Base-by-base conservation (phyloP, 2,329 filamentous ascomycete genomes). In the Clarireedia monteithiana region DNA sequence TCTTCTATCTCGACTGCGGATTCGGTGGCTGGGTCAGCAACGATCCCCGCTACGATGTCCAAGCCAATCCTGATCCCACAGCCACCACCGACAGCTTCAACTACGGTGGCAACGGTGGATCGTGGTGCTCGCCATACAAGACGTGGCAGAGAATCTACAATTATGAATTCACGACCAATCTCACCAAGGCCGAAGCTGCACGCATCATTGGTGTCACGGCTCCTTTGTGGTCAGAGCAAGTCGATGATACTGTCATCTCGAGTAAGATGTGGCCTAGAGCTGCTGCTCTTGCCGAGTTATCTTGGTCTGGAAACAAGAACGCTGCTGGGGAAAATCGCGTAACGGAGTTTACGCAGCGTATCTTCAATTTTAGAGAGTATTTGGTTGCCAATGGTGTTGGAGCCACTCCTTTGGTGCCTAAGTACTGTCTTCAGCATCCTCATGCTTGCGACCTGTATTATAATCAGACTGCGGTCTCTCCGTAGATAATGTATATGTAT, bases 1-100 rank as follows among this genome's bases (percentile, higher is more conserved):
- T 79, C 69, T 91, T 86, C 81, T 91, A 91, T 66, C 83, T 92
- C 50, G 88, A 92, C 74, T 92, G 88, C 67, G 88, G 88, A 26
- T 79, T 85, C 60, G 88, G 88, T 45, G 80, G 87, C 63, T 94
- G 85, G 84, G 75, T 91, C 61, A 71, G 73, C 64, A 83, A 82
- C 58, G 80, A 83, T 58, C 72, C 73, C 3, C 75, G 78, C 15
- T 83, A 83, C 71, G 74, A 82, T 62, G 75, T 77, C 34, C 72
- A 75, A 70, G 64, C 65, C 45, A 82, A 82, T 65, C 78, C 79
- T 0, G 85, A 87, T 74, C 86, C 86, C 62, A 74, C 74, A 53
- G 81, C 81, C 50, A 81, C 79, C 23, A 66, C 64, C 0, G 70
- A 70, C 1, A 71, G 76, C 26, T 78, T 78, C 60, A 66, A 75